A percentile compares a stretch with the other conserved stretches of the same genome.
These are phyloP conservation scores for Aeschynomene evenia DNA, from an alignment of 306 rosid species.

Conservation along the genomic window DNA sequence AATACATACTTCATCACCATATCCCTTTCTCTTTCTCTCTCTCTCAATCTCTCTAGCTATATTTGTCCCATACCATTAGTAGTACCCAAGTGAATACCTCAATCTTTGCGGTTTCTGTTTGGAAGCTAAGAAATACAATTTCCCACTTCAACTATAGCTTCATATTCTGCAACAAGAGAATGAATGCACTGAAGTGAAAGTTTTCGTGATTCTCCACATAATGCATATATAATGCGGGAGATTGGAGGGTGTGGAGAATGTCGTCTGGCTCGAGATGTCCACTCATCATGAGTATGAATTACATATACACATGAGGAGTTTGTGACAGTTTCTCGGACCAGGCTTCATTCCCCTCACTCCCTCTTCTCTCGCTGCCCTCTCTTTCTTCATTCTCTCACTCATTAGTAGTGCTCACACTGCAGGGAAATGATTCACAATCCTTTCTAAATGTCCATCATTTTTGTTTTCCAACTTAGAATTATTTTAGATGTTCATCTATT, in stretches of 20 bases:
- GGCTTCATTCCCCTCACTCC: conserved; percentile 60
- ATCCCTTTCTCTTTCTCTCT: not conserved
- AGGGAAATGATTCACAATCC: not conserved
- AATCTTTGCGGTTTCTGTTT: not conserved
- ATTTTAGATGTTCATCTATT: not conserved
- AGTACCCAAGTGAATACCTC: not conserved
- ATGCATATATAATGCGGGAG: conserved; percentile 20
- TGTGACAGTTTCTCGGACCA: conserved; percentile 47
- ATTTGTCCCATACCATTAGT: no score
- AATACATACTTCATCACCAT: not conserved
- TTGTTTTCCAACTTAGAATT: not conserved
- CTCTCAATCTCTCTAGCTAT: not conserved
- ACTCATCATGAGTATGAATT: not conserved
- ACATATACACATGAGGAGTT: not conserved
- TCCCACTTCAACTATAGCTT: not conserved
- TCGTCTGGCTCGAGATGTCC: conserved; percentile 38
- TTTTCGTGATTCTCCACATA: not conserved
- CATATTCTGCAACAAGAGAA: not conserved
- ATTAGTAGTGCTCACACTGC: no score
- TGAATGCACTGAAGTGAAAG: not conserved
- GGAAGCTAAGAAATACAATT: conserved; percentile 7
- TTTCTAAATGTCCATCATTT: no score
- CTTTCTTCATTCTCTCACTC: not conserved
- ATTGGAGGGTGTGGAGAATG: conserved; percentile 52
- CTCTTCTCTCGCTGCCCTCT: conserved; percentile 32